Evolutionary conservation across 225 moss, liverwort and hornwort genomes (phyloP).

Genomic region (Bryum argenteum): DNA sequence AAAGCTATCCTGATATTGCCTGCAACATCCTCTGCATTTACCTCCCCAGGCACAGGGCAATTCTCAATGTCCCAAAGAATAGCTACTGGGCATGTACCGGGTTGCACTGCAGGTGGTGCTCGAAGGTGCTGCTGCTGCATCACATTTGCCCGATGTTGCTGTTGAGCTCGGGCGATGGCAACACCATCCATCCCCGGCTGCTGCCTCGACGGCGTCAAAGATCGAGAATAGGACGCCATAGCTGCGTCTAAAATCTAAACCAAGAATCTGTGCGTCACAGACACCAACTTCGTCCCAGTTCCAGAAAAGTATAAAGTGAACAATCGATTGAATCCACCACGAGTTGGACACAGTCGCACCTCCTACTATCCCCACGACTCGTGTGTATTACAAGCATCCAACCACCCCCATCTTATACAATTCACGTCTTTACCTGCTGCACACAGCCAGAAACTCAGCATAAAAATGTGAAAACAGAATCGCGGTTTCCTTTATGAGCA

Average conservation of each 20-base stretch:
- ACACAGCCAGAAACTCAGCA: conserved; percentile 31
- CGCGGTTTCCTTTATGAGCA: neutral
- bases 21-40: conserved; percentile 92
- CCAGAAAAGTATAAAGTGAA: neutral
- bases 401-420: conserved; percentile 26
- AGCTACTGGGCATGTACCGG: conserved; percentile 58
- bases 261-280: conserved; percentile 11
- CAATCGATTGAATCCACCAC: conserved; percentile 8
- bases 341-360: neutral
- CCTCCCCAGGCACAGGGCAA: conserved; percentile 88
- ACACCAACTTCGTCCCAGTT: conserved; percentile 13
- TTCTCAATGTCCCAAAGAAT: conserved; percentile 99
- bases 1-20: conserved; percentile 85
- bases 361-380: conserved; percentile 25
- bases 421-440: conserved; percentile 34
- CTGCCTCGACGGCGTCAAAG: conserved; percentile 54
- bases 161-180: conserved; percentile 59
- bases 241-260: conserved; percentile 19
- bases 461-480: neutral
- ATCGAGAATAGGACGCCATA: conserved; percentile 62
- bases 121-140: conserved; percentile 64
- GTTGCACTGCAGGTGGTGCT: conserved; percentile 40
- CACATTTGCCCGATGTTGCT: conserved; percentile 52
- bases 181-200: conserved; percentile 45
- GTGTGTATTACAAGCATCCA: conserved; percentile 17